Base-by-base conservation (phyloP, 148 eudicot species). In the Simmondsia chinensis region DNA sequence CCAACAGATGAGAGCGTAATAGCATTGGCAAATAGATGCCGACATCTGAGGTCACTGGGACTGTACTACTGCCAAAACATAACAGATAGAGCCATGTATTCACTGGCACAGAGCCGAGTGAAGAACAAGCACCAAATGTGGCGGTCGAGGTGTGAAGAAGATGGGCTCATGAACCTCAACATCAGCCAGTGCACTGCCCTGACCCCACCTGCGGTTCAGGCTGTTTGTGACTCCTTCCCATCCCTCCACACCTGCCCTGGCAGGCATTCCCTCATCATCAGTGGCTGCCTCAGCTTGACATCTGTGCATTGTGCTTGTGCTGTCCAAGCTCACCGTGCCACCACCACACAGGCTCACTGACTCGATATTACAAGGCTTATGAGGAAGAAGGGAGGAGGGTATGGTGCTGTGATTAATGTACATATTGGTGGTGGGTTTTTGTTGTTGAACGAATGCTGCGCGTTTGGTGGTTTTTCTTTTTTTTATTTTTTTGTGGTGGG, bases 121-220 rank as follows among this genome's bases (percentile, higher is more conserved):
- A 81, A 67, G 39, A 76, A 73, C 72, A 74, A 74, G 57, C 83
- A 68, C 11, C 68, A 51, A 2, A 37, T 75, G n/a, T 75, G 78
- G 93, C 71, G 53, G 26, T 60, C 82, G 2, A 40, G 73, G 46
- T 51, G 57, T 4, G 76, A 73, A 48, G 91, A 79, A 17, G 80
- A 74, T 40, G 97, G 97, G 20, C 94, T 85, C 11, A 69, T 57
- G 66, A 91, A 75, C 58, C 88, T 89, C 20, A 85, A 89, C 68
- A 85, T 89, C 46, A 89, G 97, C 59, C 97, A 89, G 61, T 89
- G 97, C 74, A 89, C 95, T 0, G 97, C 97, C 33, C 72, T 89
- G 10, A 89, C 97, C 0, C 95, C 97, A 2, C 88, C 84, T 1
- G 97, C 97, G 7, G 97, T 89, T 33, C 97, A 89, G 52, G 88